Conservation (phyloP, 2,329 filamentous ascomycete species). For the Leptographium lundbergii region DNA sequence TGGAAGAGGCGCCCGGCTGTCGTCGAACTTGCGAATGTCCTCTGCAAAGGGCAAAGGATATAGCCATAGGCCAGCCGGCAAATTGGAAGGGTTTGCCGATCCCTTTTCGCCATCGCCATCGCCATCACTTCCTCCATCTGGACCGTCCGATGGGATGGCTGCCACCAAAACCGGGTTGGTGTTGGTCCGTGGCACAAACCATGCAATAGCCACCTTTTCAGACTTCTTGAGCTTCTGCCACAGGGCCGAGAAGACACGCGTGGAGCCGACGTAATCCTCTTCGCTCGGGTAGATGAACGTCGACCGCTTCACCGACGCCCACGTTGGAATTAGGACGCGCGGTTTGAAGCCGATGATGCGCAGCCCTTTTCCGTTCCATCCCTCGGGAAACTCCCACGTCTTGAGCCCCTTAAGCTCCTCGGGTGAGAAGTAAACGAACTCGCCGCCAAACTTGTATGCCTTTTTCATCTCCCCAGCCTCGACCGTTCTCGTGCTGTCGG, state of each 20-base stretch:
- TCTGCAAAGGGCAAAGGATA: constrained; percentile 81
- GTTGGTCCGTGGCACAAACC: constrained; percentile 77
- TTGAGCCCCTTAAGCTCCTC: constrained; percentile 72
- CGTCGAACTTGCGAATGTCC: constrained; percentile 68
- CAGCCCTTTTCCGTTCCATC: constrained; percentile 69
- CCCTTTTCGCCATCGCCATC: constrained; percentile 28
- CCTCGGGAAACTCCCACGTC: constrained; percentile 23
- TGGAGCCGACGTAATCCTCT: constrained; percentile 79
- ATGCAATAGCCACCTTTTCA: constrained; percentile 73
- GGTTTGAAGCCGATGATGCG: constrained; percentile 93
- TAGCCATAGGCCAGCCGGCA: constrained; percentile 81
- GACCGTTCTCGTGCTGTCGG: constrained; percentile 63
- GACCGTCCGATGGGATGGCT: constrained; percentile 60
- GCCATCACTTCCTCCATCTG: constrained; percentile 26
- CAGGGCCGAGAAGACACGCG: constrained; percentile 80
- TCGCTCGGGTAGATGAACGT: constrained; percentile 93
- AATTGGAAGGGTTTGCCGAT: constrained; percentile 51
- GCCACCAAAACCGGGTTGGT: constrained; percentile 69
- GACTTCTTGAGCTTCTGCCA: constrained; percentile 74
- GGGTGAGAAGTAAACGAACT: constrained; percentile 72
- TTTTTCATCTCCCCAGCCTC: constrained; percentile 76
- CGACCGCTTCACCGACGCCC: constrained; percentile 77
- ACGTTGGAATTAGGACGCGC: constrained; percentile 57
- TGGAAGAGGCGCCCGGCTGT: constrained; percentile 35
- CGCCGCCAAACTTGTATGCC: constrained; percentile 91